Evolutionary conservation across 495 filamentous ascomycete species (phyloP).

Genomic region (Lasiosphaeris hirsuta): DNA sequence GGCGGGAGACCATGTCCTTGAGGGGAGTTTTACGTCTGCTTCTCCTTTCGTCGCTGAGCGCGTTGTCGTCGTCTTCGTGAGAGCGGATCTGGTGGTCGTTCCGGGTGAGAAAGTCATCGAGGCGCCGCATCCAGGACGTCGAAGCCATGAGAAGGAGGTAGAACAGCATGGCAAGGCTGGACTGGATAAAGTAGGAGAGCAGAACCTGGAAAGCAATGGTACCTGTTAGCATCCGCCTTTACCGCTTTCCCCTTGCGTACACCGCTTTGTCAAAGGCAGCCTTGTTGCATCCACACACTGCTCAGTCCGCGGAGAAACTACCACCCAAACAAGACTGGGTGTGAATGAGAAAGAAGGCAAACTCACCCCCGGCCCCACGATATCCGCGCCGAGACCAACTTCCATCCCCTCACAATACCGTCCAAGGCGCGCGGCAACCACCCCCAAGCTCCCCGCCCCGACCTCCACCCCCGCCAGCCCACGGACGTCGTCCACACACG

Average conservation of each 20-base stretch:
- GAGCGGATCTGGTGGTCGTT: too few relatives aligned
- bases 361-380: conserved; percentile 12
- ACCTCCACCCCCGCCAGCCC: neutral
- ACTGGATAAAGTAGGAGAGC: conserved; percentile 12
- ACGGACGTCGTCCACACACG: neutral
- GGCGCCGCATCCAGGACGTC: neutral
- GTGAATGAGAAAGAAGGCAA: too few relatives aligned
- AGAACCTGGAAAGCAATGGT: conserved; percentile 6
- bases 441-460: neutral
- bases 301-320: too few relatives aligned
- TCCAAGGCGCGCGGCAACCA: neutral
- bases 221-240: neutral
- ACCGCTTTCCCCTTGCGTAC: too few relatives aligned
- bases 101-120: neutral
- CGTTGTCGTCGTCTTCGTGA: too few relatives aligned
- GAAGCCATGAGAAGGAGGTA: conserved; percentile 1
- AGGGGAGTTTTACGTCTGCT: too few relatives aligned
- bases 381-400: conserved; percentile 2
- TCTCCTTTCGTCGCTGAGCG: too few relatives aligned
- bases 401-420: neutral
- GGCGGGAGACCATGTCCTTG: neutral
- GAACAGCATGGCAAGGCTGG: conserved; percentile 1
- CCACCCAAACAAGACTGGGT: too few relatives aligned
- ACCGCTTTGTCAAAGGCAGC: too few relatives aligned
- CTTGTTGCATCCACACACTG: too few relatives aligned